A percentile compares a stretch with the other conserved stretches of the same genome.
These are phyloP conservation scores for Trypanosoma mega DNA, from an alignment of 208 protist genomes.

Conservation along the genomic window DNA sequence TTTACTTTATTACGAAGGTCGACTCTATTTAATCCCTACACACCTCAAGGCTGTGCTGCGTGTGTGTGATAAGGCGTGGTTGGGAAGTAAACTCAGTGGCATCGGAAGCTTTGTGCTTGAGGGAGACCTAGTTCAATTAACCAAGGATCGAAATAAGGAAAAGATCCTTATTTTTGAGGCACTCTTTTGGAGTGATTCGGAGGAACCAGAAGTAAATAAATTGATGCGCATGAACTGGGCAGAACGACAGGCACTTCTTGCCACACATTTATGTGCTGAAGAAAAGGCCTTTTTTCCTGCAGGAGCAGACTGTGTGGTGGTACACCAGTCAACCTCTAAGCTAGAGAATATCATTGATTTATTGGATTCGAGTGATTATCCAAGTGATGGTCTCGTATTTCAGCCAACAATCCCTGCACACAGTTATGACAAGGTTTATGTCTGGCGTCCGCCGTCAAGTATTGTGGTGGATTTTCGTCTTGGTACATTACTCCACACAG, in stretches of 20 bases:
- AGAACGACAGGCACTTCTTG: slow-evolving; percentile 59
- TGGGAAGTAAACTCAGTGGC: slow-evolving; percentile 43
- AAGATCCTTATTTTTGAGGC: slow-evolving; percentile 77
- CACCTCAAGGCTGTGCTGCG: slow-evolving; percentile 76
- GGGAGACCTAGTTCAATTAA: slow-evolving; percentile 59
- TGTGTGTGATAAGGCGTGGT: slow-evolving; percentile 57
- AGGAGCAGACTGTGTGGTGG: slow-evolving; percentile 59
- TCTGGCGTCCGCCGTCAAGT: slow-evolving; percentile 68
- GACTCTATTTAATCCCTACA: slow-evolving; percentile 73
- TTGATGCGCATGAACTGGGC: slow-evolving; percentile 58
- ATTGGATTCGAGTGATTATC: slow-evolving; percentile 65
- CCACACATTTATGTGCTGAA: slow-evolving; percentile 47
- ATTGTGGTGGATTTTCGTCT: slow-evolving; percentile 82
- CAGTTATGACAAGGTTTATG: slow-evolving; percentile 53
- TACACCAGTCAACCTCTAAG: slow-evolving; percentile 55
- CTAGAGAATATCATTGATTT: slow-evolving; percentile 47
- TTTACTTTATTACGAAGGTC: slow-evolving; percentile 41
- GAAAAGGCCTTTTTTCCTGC: slow-evolving; percentile 36
- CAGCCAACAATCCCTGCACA: slow-evolving; percentile 49
- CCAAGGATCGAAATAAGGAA: slow-evolving; percentile 49
- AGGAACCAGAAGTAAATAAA: slow-evolving; percentile 39
- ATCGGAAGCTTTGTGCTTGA: slow-evolving; percentile 67
- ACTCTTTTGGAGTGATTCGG: slow-evolving; percentile 70
- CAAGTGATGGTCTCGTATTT: slow-evolving; percentile 75
- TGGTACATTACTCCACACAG: slow-evolving; percentile 32